Conservation (phyloP, 306 rosid genomes). For the Vicia villosa region DNA sequence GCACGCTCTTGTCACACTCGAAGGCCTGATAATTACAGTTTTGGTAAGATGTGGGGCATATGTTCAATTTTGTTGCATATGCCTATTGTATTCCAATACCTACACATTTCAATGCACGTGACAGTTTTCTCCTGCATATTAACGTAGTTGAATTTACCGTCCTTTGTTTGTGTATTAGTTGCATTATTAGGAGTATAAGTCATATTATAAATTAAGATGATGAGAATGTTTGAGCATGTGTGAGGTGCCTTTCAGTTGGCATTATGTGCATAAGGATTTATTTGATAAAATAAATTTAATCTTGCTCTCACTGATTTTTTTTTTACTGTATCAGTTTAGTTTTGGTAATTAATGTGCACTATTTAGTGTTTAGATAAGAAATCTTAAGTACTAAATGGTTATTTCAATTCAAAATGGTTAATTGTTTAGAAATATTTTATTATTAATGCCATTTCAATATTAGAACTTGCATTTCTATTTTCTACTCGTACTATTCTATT, state of each 20-base stretch:
- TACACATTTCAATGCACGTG: background rate
- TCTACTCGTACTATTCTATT: too few species aligned
- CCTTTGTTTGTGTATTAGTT: background rate
- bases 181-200: background rate
- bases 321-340: background rate
- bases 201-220: conserved; percentile 5
- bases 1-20: conserved; percentile 69
- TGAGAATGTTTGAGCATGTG: conserved; percentile 27
- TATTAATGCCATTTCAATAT: background rate
- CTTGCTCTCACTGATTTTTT: background rate
- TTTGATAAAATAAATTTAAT: background rate
- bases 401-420: background rate
- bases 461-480: too few species aligned
- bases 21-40: conserved; percentile 64
- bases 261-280: conserved; percentile 5
- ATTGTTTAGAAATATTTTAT: background rate
- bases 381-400: background rate
- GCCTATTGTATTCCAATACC: conserved; percentile 1
- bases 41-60: conserved; percentile 49
- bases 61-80: conserved; percentile 7
- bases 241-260: conserved; percentile 11
- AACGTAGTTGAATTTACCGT: background rate
- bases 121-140: conserved; percentile 14
- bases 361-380: conserved; percentile 14
- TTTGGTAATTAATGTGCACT: background rate